Percentiles rank a stretch among this genome's conserved stretches.
Conservation (phyloP, 2,329 filamentous ascomycete species). For the Rutstroemia sydowiana region DNA sequence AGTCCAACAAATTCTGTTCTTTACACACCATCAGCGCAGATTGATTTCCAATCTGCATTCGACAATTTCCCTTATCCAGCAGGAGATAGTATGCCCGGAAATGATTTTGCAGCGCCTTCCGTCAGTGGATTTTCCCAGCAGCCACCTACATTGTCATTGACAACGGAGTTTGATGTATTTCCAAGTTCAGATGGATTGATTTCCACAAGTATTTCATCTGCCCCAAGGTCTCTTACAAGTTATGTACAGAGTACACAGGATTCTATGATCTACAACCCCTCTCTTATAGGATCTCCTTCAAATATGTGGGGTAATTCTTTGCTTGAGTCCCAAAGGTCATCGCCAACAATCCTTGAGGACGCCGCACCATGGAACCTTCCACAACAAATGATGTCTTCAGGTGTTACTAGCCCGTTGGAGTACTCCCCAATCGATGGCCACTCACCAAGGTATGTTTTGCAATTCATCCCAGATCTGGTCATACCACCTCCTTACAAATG, state of each 20-base stretch:
- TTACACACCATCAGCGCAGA: constrained; percentile 25
- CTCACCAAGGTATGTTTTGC: constrained; percentile 29
- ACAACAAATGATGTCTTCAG: constrained; percentile 19
- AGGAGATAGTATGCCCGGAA: constrained; percentile 22
- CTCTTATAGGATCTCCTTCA: constrained; percentile 16
- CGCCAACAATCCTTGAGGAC: constrained; percentile 20
- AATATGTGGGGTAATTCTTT: constrained; percentile 24
- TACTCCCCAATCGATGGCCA: constrained; percentile 25
- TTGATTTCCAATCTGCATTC: constrained; percentile 24
- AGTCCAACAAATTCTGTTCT: constrained; percentile 25
- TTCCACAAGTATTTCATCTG: constrained; percentile 15
- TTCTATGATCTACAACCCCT: constrained; percentile 21
- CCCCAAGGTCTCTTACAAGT: constrained; percentile 18
- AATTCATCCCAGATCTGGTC: constrained; percentile 22
- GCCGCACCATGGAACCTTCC: constrained; percentile 24
- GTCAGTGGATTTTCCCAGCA: constrained; percentile 16
- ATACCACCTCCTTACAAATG: constrained; percentile 25
- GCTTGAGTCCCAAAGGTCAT: constrained; percentile 25
- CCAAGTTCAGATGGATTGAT: constrained; percentile 14
- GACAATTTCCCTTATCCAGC: constrained; percentile 24
- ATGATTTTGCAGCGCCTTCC: constrained; percentile 22
- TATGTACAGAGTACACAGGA: constrained; percentile 12
- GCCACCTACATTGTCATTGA: constrained; percentile 15
- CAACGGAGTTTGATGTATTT: constrained; percentile 20
- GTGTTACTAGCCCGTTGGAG: constrained; percentile 24